Percentiles rank a stretch among this genome's conserved stretches.
These are phyloP conservation scores for carrot (Daucus carota) DNA, from an alignment of 129 eudicot genomes.

Conservation along the genomic window DNA sequence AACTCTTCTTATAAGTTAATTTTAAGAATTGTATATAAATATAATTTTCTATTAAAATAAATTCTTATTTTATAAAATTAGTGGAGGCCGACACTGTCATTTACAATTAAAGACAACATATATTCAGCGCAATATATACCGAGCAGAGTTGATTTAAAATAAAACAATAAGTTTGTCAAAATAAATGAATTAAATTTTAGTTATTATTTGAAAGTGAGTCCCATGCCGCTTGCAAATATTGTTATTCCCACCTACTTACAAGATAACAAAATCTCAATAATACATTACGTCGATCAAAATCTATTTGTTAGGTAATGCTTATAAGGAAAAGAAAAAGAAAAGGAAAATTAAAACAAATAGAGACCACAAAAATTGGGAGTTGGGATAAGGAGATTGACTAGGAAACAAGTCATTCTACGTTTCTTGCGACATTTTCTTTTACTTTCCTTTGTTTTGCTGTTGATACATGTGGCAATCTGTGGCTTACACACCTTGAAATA, in stretches of 20 bases:
- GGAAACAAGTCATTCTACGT: neutral
- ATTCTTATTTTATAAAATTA: too few relatives aligned
- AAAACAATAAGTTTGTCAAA: too few relatives aligned
- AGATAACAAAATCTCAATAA: neutral
- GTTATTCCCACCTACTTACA: neutral
- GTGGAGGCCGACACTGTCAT: too few relatives aligned
- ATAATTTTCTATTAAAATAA: too few relatives aligned
- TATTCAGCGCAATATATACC: too few relatives aligned
- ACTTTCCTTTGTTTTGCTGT: neutral
- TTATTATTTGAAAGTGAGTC: too few relatives aligned
- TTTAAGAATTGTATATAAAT: too few relatives aligned
- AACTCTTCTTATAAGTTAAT: too few relatives aligned
- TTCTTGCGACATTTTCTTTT: neutral
- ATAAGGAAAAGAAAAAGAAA: neutral
- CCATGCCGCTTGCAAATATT: too few relatives aligned
- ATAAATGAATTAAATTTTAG: too few relatives aligned
- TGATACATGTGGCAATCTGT: neutral
- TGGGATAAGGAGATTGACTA: slow-evolving; percentile 3
- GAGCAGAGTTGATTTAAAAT: too few relatives aligned
- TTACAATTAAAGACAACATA: too few relatives aligned
- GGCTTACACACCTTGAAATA: neutral
- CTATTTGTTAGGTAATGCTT: neutral
- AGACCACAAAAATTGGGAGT: neutral
- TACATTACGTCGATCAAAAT: neutral
- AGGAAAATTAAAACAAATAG: neutral